phyloP scores from a whole-genome alignment of 768 basidiomycete species.

The Trametes villosa region DNA sequence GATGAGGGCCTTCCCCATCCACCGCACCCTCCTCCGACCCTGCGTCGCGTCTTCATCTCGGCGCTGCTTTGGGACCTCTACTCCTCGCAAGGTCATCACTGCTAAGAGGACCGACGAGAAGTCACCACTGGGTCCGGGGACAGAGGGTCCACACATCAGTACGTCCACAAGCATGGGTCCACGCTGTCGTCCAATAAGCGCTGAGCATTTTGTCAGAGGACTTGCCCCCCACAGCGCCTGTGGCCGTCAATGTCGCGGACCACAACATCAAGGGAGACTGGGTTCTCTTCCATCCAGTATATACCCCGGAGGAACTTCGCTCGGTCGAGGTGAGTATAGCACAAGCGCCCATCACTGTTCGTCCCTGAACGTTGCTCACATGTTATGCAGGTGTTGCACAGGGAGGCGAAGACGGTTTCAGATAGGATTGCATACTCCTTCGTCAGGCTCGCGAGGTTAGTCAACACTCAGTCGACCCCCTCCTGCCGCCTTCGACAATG shows the following conservation, averaged over 20 bases:
- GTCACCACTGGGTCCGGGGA: constrained; percentile 29
- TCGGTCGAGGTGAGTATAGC: constrained; percentile 61
- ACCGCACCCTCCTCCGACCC: constrained; percentile 12
- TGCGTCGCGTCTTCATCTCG: constrained; percentile 16
- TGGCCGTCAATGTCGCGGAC: constrained; percentile 7
- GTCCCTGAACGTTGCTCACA: neutral
- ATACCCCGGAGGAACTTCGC: constrained; percentile 71
- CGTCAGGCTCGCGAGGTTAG: constrained; percentile 56
- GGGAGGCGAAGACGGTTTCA: constrained; percentile 60
- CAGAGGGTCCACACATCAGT: constrained; percentile 44
- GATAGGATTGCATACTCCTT: constrained; percentile 76
- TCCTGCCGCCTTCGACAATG: neutral
- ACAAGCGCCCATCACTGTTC: constrained; percentile 10
- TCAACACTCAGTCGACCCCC: constrained; percentile 28
- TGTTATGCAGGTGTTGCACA: constrained; percentile 64
- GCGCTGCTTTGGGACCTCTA: constrained; percentile 22
- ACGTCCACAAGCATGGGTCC: neutral
- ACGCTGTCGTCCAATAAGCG: neutral
- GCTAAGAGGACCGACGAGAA: constrained; percentile 21
- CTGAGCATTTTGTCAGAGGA: constrained; percentile 21
- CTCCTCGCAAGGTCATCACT: constrained; percentile 3
- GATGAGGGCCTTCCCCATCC: constrained; percentile 13
- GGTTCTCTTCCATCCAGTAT: constrained; percentile 94
- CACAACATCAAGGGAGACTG: constrained; percentile 62
- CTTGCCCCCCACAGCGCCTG: constrained; percentile 10